Evolutionary conservation across 257 asterid species (phyloP).

Genomic region (Lycium ferocissimum): DNA sequence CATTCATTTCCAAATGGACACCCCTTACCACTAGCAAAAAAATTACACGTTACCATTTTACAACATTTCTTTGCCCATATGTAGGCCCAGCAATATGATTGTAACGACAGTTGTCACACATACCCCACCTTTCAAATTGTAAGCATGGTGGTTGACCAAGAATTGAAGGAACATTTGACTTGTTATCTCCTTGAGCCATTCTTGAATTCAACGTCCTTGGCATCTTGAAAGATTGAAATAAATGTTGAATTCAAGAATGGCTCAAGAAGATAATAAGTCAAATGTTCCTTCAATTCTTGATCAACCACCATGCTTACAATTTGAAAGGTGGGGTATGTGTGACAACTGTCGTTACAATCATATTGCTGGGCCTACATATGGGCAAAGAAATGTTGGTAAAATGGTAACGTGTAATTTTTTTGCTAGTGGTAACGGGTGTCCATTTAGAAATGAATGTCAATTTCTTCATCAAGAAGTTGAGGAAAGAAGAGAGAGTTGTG

Average conservation of each 20-base stretch:
- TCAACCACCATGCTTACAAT: conserved; percentile 44
- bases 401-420: conserved; percentile 33
- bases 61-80: too few relatives aligned
- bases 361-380: conserved; percentile 1
- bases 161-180: too few relatives aligned
- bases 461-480: conserved; percentile 40
- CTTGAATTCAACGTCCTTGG: too few relatives aligned
- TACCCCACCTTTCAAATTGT: too few relatives aligned
- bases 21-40: too few relatives aligned
- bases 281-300: conserved; percentile 29
- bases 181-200: too few relatives aligned
- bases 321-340: conserved; percentile 48
- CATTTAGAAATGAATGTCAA: conserved; percentile 46
- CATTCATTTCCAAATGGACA: too few relatives aligned
- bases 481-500: conserved; percentile 30
- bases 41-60: too few relatives aligned
- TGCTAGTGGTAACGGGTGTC: conserved; percentile 43
- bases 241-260: conserved; percentile 29
- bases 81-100: too few relatives aligned
- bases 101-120: too few relatives aligned
- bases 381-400: neutral
- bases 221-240: too few relatives aligned
- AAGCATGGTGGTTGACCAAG: too few relatives aligned
- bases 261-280: conserved; percentile 34
- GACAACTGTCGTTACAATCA: conserved; percentile 51